Conservation (phyloP, 2,329 filamentous ascomycete genomes). For the Monosporascus ibericus region DNA sequence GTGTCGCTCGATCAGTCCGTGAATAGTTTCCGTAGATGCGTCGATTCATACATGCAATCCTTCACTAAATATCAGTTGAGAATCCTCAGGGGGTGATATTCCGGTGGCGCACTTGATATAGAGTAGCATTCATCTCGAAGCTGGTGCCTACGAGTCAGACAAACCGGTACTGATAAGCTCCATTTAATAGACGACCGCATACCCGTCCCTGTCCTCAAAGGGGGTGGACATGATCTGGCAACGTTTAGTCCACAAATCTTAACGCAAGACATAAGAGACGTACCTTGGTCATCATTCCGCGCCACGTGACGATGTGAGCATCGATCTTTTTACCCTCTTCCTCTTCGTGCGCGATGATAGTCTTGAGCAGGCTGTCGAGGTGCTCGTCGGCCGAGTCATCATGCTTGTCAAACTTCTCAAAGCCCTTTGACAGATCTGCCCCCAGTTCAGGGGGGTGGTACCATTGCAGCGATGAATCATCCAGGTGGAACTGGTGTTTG, state of each 20-base stretch:
- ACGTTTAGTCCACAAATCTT: background rate
- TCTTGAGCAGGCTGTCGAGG: conserved; percentile 73
- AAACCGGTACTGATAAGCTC: background rate
- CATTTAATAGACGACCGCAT: conserved; percentile 21
- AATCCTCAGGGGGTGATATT: conserved; percentile 1
- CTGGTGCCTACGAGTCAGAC: conserved; percentile 35
- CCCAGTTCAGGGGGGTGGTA: conserved; percentile 75
- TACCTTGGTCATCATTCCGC: conserved; percentile 98
- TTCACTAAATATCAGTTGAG: conserved; percentile 24
- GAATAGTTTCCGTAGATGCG: background rate
- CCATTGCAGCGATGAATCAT: conserved; percentile 75
- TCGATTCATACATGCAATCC: conserved; percentile 45
- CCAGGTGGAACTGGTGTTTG: conserved; percentile 67
- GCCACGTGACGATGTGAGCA: conserved; percentile 82
- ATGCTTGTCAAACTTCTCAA: conserved; percentile 74
- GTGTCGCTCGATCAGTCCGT: conserved; percentile 4
- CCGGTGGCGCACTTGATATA: conserved; percentile 65
- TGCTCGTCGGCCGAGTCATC: conserved; percentile 84
- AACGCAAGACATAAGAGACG: conserved; percentile 4
- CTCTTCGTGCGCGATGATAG: conserved; percentile 68
- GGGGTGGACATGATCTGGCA: conserved; percentile 75
- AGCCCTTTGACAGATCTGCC: conserved; percentile 72
- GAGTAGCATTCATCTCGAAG: conserved; percentile 94
- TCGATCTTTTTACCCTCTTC: conserved; percentile 61
- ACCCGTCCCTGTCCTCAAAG: conserved; percentile 78